phyloP scores from a whole-genome alignment of 2,329 filamentous ascomycete genomes.

The Fusarium phyllophilum region DNA sequence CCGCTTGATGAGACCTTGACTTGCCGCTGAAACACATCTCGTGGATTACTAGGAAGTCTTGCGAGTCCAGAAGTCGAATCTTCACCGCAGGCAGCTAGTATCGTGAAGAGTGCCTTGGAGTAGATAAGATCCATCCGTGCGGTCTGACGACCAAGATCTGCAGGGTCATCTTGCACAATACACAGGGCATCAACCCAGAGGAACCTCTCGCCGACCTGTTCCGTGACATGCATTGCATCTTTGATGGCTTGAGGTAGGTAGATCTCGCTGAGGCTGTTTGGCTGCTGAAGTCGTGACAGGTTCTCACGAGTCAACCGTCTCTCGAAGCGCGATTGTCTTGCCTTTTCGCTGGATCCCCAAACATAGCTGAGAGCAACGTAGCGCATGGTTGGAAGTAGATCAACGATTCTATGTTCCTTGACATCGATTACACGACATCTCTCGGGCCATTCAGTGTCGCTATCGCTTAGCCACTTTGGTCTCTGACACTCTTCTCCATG shows the following conservation, averaged over 20 bases:
- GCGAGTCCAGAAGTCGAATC: neutral
- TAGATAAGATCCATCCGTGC: slow-evolving; percentile 23
- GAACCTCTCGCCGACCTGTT: neutral
- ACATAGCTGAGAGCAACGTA: slow-evolving; percentile 29
- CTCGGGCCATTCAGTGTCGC: neutral
- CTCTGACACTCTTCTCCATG: slow-evolving; percentile 1
- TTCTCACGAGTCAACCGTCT: slow-evolving; percentile 1
- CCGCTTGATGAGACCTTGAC: neutral
- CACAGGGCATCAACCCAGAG: slow-evolving; percentile 34
- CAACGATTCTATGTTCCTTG: neutral
- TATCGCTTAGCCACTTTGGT: slow-evolving; percentile 5
- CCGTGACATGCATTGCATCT: slow-evolving; percentile 9
- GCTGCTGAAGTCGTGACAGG: neutral
- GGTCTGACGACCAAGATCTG: neutral
- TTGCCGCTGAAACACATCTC: neutral
- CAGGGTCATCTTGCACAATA: slow-evolving; percentile 22
- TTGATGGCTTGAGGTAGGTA: slow-evolving; percentile 4
- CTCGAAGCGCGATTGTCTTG: neutral
- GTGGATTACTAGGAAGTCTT: neutral
- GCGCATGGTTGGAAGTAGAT: neutral
- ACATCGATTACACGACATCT: slow-evolving; percentile 12
- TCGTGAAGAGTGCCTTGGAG: slow-evolving; percentile 3
- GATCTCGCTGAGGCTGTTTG: neutral
- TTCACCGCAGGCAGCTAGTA: neutral
- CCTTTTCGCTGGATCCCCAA: slow-evolving; percentile 5